Conservation (phyloP, 2,329 filamentous ascomycete genomes). For the Diplodia seriata region DNA sequence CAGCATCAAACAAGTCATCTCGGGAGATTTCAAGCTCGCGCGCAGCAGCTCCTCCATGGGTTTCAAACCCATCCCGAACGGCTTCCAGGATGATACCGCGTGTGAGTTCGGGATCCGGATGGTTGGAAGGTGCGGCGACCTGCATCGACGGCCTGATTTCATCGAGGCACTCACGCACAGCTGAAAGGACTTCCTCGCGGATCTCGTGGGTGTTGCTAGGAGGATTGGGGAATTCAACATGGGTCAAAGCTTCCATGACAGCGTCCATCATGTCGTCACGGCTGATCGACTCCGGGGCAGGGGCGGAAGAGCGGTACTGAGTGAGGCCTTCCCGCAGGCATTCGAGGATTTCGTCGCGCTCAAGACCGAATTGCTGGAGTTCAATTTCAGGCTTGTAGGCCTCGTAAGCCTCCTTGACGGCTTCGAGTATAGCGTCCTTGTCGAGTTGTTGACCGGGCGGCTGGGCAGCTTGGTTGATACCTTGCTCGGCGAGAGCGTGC, state of each 20-base stretch:
- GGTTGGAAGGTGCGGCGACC: slow-evolving; percentile 48
- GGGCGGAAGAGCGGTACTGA: slow-evolving; percentile 66
- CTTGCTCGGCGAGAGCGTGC: slow-evolving; percentile 69
- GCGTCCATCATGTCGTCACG: slow-evolving; percentile 86
- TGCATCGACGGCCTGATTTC: slow-evolving; percentile 68
- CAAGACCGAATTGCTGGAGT: slow-evolving; percentile 86
- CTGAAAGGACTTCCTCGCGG: slow-evolving; percentile 81
- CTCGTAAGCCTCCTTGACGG: slow-evolving; percentile 90
- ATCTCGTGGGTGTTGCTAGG: slow-evolving; percentile 74
- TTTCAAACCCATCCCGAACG: slow-evolving; percentile 64
- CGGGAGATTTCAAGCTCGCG: slow-evolving; percentile 56
- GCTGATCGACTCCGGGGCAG: slow-evolving; percentile 61
- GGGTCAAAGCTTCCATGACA: slow-evolving; percentile 83
- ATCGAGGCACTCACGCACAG: slow-evolving; percentile 85
- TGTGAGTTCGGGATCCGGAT: slow-evolving; percentile 55
- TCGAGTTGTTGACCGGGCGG: slow-evolving; percentile 51
- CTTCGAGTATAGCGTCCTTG: slow-evolving; percentile 83
- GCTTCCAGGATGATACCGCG: slow-evolving; percentile 64
- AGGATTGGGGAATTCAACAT: slow-evolving; percentile 77
- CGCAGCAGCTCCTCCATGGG: slow-evolving; percentile 50
- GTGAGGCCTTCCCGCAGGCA: slow-evolving; percentile 86
- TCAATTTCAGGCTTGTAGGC: slow-evolving; percentile 94
- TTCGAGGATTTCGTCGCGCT: slow-evolving; percentile 86
- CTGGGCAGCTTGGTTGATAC: slow-evolving; percentile 53
- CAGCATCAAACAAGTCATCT: slow-evolving; percentile 62